A percentile compares a stretch with the other conserved stretches of the same genome.
Evolutionary conservation across 1,284 basidiomycete species (phyloP).

Genomic region (Ustilago bromivora): DNA sequence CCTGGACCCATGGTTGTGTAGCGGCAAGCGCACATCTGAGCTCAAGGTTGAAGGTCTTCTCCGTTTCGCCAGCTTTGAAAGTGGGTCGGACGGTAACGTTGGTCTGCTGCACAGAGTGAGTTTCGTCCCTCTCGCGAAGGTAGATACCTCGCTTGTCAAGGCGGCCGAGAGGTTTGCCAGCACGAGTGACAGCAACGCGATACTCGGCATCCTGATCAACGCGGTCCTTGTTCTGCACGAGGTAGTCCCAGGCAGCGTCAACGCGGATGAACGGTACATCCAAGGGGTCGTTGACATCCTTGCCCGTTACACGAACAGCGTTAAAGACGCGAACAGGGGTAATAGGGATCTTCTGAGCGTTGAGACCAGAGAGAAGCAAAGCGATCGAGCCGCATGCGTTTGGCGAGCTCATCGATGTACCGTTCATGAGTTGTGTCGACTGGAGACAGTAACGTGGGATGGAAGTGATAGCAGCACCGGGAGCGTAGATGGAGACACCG

Average conservation of each 20-base stretch:
- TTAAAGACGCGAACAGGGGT: constrained; percentile 68
- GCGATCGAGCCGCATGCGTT: constrained; percentile 68
- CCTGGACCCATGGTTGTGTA: constrained; percentile 64
- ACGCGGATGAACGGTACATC: constrained; percentile 69
- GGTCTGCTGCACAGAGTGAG: constrained; percentile 61
- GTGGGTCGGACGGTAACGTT: constrained; percentile 64
- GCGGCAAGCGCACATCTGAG: constrained; percentile 59
- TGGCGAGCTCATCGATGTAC: constrained; percentile 70
- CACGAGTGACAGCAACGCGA: constrained; percentile 62
- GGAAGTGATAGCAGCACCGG: constrained; percentile 69
- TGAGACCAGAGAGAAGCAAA: constrained; percentile 67
- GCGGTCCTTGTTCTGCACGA: constrained; percentile 62
- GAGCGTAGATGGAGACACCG: constrained; percentile 69
- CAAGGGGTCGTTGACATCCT: constrained; percentile 68
- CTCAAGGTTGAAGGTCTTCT: constrained; percentile 66
- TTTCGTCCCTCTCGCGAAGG: constrained; percentile 66
- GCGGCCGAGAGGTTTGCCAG: constrained; percentile 61
- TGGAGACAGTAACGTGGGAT: constrained; percentile 69
- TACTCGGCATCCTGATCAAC: constrained; percentile 68
- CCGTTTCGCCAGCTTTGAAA: constrained; percentile 64
- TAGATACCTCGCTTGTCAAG: constrained; percentile 68
- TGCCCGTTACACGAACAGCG: constrained; percentile 66
- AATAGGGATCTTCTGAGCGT: constrained; percentile 65
- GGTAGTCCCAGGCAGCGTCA: constrained; percentile 68
- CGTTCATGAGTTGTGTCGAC: constrained; percentile 69